Conservation (phyloP, 495 filamentous ascomycete species). For the Hyaloscypha variabilis region DNA sequence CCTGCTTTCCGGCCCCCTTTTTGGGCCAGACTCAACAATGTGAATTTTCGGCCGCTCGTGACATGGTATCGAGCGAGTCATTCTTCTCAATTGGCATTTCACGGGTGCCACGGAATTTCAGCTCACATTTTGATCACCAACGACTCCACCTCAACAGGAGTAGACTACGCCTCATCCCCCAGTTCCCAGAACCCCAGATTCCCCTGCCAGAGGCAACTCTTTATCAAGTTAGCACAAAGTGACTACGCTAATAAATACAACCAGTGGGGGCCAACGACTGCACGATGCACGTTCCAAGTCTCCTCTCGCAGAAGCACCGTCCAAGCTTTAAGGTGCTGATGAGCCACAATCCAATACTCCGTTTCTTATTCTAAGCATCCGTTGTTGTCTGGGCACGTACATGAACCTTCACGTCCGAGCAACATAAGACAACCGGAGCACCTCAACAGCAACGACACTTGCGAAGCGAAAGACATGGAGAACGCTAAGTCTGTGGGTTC, state of each 20-base stretch:
- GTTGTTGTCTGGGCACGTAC: not conserved
- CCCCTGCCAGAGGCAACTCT: conserved; percentile 1
- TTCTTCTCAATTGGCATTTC: conserved; percentile 9
- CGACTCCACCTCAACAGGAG: not conserved
- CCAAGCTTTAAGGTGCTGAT: conserved; percentile 10
- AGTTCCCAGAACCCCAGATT: not conserved
- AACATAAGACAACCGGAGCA: not conserved
- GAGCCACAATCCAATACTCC: conserved; percentile 6
- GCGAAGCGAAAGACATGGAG: conserved; percentile 11
- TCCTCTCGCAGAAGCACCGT: conserved; percentile 23
- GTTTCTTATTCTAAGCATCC: conserved; percentile 6
- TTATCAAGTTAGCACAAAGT: conserved; percentile 9
- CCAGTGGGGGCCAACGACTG: conserved; percentile 7
- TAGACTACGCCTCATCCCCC: not conserved
- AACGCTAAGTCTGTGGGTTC: conserved; percentile 29
- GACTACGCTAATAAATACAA: conserved; percentile 14
- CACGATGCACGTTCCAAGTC: conserved; percentile 19
- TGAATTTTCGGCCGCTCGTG: conserved; percentile 4
- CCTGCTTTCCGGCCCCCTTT: not conserved
- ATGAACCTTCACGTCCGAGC: conserved; percentile 9
- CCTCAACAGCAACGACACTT: conserved; percentile 13
- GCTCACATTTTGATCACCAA: too few species aligned
- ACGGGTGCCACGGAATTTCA: too few species aligned
- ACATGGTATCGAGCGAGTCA: conserved; percentile 11
- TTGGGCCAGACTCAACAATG: not conserved